Percentiles rank a stretch among this genome's conserved stretches.
Conservation (phyloP, 1,284 basidiomycete species). For the Cystobasidium sp. region DNA sequence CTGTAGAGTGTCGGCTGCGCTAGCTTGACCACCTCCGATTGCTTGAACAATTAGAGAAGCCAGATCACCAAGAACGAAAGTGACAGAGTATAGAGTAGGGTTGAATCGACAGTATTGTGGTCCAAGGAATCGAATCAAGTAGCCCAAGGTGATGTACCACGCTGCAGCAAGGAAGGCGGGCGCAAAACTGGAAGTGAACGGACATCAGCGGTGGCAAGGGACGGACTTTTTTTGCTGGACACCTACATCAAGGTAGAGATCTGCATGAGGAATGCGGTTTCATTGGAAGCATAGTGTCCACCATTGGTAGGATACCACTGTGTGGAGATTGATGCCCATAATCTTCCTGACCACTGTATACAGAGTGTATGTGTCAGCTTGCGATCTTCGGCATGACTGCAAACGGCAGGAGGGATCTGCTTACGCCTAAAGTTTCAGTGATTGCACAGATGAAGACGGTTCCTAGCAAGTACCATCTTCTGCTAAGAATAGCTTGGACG, state of each 20-base stretch:
- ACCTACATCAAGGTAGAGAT: slow-evolving; percentile 38
- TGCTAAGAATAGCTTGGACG: slow-evolving; percentile 59
- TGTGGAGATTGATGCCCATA: slow-evolving; percentile 30
- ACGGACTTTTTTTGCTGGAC: neutral
- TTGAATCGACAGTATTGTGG: slow-evolving; percentile 62
- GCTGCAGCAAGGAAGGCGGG: slow-evolving; percentile 35
- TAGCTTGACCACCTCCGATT: slow-evolving; percentile 65
- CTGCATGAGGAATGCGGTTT: slow-evolving; percentile 38
- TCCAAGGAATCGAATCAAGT: slow-evolving; percentile 61
- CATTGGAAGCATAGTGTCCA: slow-evolving; percentile 22
- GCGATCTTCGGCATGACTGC: neutral
- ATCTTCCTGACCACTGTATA: slow-evolving; percentile 31
- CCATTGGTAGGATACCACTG: slow-evolving; percentile 24
- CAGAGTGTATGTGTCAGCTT: neutral
- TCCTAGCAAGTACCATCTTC: slow-evolving; percentile 59
- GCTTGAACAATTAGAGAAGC: slow-evolving; percentile 65
- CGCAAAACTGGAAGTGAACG: slow-evolving; percentile 3
- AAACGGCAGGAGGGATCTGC: neutral
- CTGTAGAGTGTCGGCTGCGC: slow-evolving; percentile 51
- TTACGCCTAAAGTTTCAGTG: slow-evolving; percentile 33
- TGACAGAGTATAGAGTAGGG: slow-evolving; percentile 43
- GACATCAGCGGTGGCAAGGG: neutral
- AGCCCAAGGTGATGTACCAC: slow-evolving; percentile 63
- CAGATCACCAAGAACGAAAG: slow-evolving; percentile 51
- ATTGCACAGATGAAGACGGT: slow-evolving; percentile 29